Evolutionary conservation across 495 filamentous ascomycete genomes (phyloP).

Genomic region (Xylaria castorea): DNA sequence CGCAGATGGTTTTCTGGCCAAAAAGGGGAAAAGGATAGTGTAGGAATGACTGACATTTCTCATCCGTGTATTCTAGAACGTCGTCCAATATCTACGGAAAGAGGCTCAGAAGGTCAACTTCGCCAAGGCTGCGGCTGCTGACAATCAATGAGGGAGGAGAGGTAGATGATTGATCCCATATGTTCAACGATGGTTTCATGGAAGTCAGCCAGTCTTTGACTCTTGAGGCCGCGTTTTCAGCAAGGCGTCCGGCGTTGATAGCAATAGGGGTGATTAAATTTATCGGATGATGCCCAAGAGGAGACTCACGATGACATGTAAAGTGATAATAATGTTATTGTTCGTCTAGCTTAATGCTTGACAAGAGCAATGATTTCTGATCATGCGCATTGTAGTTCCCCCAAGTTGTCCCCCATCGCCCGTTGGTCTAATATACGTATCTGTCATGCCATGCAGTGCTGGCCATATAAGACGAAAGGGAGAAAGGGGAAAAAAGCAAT

Average conservation of each 20-base stretch:
- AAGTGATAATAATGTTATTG: background rate
- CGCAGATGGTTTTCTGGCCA: background rate
- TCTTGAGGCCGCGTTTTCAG: background rate
- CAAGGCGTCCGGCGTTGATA: slow-evolving; percentile 19
- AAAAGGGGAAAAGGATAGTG: background rate
- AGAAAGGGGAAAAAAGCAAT: background rate
- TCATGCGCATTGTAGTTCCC: background rate
- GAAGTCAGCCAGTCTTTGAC: background rate
- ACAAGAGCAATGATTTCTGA: background rate
- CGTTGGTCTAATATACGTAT: background rate
- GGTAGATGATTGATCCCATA: background rate
- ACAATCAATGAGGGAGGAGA: slow-evolving; percentile 32
- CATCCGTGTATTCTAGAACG: slow-evolving; percentile 57
- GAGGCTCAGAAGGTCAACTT: slow-evolving; percentile 58
- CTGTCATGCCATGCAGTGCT: slow-evolving; percentile 11
- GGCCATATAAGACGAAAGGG: slow-evolving; percentile 1
- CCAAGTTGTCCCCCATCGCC: background rate
- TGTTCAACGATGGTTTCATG: background rate
- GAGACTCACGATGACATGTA: background rate
- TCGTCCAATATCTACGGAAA: slow-evolving; percentile 74
- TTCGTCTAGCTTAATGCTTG: background rate
- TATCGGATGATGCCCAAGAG: background rate
- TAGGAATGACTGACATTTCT: background rate
- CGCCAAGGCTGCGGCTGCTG: slow-evolving; percentile 33
- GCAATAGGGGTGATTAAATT: background rate